Evolutionary conservation across 164 flowering plant genomes (phyloP), one percentile per base, ranked within the genome.

Genomic region (Sedum album): DNA sequence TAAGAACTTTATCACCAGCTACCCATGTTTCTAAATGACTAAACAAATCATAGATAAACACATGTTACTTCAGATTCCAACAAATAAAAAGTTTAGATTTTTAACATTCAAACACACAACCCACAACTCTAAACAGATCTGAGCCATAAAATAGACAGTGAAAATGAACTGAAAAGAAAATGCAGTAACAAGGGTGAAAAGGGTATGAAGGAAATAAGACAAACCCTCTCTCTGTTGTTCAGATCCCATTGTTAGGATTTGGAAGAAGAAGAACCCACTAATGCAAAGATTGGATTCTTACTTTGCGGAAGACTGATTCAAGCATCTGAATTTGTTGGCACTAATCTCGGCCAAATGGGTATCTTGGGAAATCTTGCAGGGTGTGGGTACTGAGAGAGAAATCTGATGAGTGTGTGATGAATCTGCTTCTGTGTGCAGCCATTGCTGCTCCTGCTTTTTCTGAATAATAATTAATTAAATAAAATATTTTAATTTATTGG

Each of bases 211-310:
- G 15, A 65, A 36, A 26, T 26, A 41, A 38, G 30, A 35, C 48
- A 57, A 57, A 57, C 62, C 62, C 62, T 57, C 33, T 57, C 62
- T 26, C 17, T 55, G 61, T 55, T 55, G 62, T 57, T 57, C 62
- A 57, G 62, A 57, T 57, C 62, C 62, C 62, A 57, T 57, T 57
- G 62, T 57, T 11, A 44, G 10, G 48, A 44, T 44, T 44, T 44
- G 48, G 62, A 26, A 30, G 61, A n/a, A 44, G 48, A 44, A 44
- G 15, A 44, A 44, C 17, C 18, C 11, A 21, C 25, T 4, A 49
- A 49, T 49, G 23, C 57, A n/a, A 20, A 21, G 57, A 49, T 49
- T n/a, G 26, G 25, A 30, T n/a, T 21, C 10, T 23, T 53, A 53
- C 28, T 21, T 21, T 2, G 26, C 4, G 25, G 30, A 23, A 2